phyloP scores from a whole-genome alignment of 2,329 filamentous ascomycete genomes.

The Trichoderma sp. region DNA sequence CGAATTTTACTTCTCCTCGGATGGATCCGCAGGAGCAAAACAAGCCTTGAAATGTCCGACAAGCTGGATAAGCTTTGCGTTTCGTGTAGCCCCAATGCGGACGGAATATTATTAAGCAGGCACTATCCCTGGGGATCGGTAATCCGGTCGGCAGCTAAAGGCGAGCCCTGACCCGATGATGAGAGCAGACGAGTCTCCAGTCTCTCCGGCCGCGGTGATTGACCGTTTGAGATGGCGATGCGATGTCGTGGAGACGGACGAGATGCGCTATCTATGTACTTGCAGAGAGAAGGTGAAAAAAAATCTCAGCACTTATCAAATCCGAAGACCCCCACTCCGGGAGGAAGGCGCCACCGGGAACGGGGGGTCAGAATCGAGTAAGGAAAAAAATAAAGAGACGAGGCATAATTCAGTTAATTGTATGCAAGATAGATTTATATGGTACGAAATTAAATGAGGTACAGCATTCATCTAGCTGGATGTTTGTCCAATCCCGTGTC shows the following conservation, averaged over 20 bases:
- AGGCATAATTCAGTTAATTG: background rate
- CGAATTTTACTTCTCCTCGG: background rate
- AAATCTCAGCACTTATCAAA: slow-evolving; percentile 19
- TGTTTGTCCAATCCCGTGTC: background rate
- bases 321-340: slow-evolving; percentile 22
- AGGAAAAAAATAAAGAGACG: background rate
- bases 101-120: slow-evolving; percentile 9
- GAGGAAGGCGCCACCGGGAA: slow-evolving; percentile 17
- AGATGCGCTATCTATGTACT: background rate
- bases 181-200: background rate
- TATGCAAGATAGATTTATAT: background rate
- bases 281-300: background rate
- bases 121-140: background rate
- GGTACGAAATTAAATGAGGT: background rate
- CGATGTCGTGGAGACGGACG: slow-evolving; percentile 10
- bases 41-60: background rate
- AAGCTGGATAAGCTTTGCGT: background rate
- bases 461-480: background rate
- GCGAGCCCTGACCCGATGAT: background rate
- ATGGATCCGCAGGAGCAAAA: background rate
- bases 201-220: background rate
- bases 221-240: background rate
- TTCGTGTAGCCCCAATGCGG: slow-evolving; percentile 5
- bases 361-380: background rate
- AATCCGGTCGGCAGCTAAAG: background rate